Base-by-base conservation (phyloP, 2,329 filamentous ascomycete species). In the Aspergillus sp. region DNA sequence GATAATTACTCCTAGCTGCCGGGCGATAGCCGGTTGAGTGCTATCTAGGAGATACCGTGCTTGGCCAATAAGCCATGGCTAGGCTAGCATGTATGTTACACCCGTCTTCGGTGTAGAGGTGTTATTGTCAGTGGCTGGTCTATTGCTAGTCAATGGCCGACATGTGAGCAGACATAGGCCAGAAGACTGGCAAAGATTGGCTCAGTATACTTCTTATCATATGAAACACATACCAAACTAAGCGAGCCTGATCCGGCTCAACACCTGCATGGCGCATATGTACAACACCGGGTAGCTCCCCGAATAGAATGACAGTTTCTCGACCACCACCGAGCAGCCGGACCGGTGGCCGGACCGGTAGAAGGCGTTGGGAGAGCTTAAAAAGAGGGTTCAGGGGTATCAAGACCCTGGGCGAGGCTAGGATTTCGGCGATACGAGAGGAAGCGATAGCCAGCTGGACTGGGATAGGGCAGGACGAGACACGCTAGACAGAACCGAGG, bases 261-360 rank as follows among this genome's bases (percentile, higher is more conserved):
- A 19, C 8, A 1, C 19, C 8, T 19, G n/a, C 19, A 23, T 44
- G 41, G 10, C 32, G 41, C 19, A 21, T 19, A 44, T 21, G 8
- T 44, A 7, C 41, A 13, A 44, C 19, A 23, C 41, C 41, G 17
- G 41, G 17, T 13, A 36, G 5, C 19, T 44, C 8, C 41, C 39
- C 41, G 41, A 36, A 44, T 44, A 44, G 2, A 5, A 21, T 23
- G 19, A 23, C 41, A 13, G 19, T 5, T 19, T 19, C 10, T 23
- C 19, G 4, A 21, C 8, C 19, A 23, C 23, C 5, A 30, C 7
- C 15, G 11, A 36, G 5, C 15, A 17, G 30, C 61, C 61, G 58
- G 61, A 57, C 61, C 61, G 61, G 61, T 54, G 27, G 47, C 55
- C 61, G 61, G 61, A 60, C 61, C 61, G 61, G 60, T 62, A 10